Evolutionary conservation across 2,329 filamentous ascomycete species (phyloP).

Genomic region (Phialocephala sp.): DNA sequence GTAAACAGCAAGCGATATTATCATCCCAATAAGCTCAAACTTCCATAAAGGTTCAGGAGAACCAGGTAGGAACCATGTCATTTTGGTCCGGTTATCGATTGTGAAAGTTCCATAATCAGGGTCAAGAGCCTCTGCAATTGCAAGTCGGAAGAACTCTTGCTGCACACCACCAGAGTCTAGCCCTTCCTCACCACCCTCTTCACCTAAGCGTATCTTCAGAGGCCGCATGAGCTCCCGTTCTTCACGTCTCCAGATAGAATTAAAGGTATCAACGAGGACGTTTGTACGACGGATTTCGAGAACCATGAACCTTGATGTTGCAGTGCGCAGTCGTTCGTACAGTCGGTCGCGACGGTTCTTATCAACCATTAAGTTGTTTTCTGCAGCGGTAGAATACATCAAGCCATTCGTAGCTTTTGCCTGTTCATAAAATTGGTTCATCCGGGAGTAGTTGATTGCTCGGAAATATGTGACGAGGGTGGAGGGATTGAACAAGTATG

Average conservation of each 20-base stretch:
- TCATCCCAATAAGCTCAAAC: constrained; percentile 84
- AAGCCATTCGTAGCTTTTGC: constrained; percentile 63
- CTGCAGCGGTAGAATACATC: constrained; percentile 58
- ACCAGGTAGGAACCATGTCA: constrained; percentile 87
- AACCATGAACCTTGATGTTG: constrained; percentile 73
- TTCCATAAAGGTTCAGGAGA: constrained; percentile 86
- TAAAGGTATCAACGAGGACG: constrained; percentile 75
- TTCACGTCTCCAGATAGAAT: constrained; percentile 89
- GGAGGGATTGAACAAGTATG: constrained; percentile 77
- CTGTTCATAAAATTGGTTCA: constrained; percentile 80
- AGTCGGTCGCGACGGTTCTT: constrained; percentile 65
- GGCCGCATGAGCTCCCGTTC: constrained; percentile 82
- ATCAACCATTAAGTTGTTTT: constrained; percentile 60
- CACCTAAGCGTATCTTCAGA: constrained; percentile 85
- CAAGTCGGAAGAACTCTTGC: constrained; percentile 91
- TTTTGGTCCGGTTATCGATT: constrained; percentile 74
- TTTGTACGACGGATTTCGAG: constrained; percentile 71
- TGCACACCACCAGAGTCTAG: constrained; percentile 95
- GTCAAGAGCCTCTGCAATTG: constrained; percentile 79
- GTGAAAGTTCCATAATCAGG: constrained; percentile 76
- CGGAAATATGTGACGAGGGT: constrained; percentile 84
- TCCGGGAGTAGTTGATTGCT: constrained; percentile 83
- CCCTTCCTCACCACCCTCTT: constrained; percentile 83
- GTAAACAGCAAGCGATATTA: constrained; percentile 90
- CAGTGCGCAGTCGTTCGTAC: constrained; percentile 66